These are phyloP conservation scores for Mortierella sp. DNA, from an alignment of 371 early-diverging fungal species.

Conservation along the genomic window DNA sequence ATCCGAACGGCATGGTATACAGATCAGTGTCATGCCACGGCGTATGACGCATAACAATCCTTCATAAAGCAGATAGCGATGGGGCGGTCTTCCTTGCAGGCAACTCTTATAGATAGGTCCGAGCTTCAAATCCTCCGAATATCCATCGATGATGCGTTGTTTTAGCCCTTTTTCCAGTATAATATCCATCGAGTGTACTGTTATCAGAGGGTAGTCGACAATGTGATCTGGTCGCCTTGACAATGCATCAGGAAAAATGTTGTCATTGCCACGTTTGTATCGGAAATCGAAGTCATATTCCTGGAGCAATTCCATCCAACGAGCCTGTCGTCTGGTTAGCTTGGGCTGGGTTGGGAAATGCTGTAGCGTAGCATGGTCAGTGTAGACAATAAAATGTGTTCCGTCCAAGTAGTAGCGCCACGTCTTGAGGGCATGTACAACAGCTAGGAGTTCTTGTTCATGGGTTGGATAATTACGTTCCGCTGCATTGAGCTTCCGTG, in stretches of 20 bases:
- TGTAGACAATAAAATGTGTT: not conserved
- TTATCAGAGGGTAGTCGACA: no score
- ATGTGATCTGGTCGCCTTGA: not conserved
- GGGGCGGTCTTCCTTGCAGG: no score
- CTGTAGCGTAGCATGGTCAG: not conserved
- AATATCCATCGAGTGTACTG: no score
- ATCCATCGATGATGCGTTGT: no score
- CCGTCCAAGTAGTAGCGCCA: not conserved
- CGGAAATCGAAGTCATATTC: not conserved
- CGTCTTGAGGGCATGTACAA: not conserved
- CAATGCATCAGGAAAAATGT: not conserved
- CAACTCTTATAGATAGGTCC: no score
- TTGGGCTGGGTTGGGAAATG: not conserved
- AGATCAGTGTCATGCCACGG: no score
- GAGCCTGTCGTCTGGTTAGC: not conserved
- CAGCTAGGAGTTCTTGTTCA: not conserved
- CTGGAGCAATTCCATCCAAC: not conserved
- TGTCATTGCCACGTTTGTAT: not conserved
- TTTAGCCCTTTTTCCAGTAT: no score
- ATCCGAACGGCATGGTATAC: no score
- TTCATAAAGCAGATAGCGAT: no score
- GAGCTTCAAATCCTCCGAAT: no score
- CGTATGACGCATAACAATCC: no score
- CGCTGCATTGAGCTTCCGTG: not conserved
- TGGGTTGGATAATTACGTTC: not conserved